Evolutionary conservation across 1,284 basidiomycete species (phyloP).

Genomic region (Wallemia mellicola): DNA sequence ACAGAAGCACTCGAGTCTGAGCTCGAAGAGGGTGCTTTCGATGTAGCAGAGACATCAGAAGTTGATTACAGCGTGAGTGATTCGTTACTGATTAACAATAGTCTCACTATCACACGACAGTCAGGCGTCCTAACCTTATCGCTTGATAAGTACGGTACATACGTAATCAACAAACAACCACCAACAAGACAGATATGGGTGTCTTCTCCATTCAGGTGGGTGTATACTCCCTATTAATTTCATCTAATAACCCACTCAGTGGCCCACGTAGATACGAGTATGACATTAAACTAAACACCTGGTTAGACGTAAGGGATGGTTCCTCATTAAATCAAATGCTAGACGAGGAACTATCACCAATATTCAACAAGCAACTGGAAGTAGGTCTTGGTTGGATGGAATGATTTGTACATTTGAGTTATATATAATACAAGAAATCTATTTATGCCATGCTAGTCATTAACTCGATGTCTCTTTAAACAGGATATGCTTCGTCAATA

Average conservation of each 20-base stretch:
- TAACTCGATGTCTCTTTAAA: no score
- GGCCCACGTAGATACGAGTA: conserved; percentile 75
- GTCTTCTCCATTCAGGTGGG: conserved; percentile 53
- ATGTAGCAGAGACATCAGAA: background rate
- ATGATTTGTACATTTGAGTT: background rate
- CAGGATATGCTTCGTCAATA: background rate
- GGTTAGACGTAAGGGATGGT: conserved; percentile 48
- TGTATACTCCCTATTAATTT: background rate
- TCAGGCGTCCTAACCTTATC: conserved; percentile 68
- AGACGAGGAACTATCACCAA: conserved; percentile 27
- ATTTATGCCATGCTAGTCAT: no score
- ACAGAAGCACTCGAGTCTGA: background rate
- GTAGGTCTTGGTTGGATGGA: conserved; percentile 5
- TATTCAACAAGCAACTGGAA: conserved; percentile 9
- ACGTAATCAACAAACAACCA: conserved; percentile 97
- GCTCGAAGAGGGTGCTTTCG: background rate
- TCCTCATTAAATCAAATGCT: conserved; percentile 32
- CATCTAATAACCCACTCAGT: conserved; percentile 17
- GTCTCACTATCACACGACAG: conserved; percentile 16
- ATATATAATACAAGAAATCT: no score
- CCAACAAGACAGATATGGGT: conserved; percentile 99
- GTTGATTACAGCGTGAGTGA: background rate
- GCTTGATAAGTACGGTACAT: conserved; percentile 61
- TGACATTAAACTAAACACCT: conserved; percentile 15
- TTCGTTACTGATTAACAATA: background rate